These are phyloP conservation scores for Lasiodiplodia citricola DNA, from an alignment of 2,329 filamentous ascomycete species.

Conservation along the genomic window DNA sequence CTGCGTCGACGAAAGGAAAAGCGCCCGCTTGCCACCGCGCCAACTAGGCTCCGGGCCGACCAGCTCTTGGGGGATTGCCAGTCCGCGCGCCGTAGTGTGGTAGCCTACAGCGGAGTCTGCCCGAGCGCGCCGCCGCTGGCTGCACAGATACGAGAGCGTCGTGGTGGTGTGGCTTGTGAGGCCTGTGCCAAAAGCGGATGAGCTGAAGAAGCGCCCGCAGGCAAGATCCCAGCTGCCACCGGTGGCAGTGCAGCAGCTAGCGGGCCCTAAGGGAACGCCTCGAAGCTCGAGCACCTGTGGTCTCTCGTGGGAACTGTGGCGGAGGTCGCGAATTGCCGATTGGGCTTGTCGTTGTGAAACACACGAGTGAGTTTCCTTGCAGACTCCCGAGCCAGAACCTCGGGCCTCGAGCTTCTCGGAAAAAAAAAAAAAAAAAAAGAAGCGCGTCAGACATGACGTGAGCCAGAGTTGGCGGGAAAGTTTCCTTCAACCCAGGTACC, in stretches of 20 bases:
- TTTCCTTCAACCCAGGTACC: background rate
- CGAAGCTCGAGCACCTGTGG: background rate
- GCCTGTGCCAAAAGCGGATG: background rate
- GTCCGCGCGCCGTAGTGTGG: conserved; percentile 10
- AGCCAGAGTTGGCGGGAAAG: background rate
- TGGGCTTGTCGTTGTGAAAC: conserved; percentile 8
- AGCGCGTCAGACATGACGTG: conserved; percentile 14
- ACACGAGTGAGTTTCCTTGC: conserved; percentile 1
- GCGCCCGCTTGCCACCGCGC: conserved; percentile 21
- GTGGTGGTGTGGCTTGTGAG: conserved; percentile 15
- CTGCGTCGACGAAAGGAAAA: background rate
- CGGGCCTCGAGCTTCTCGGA: conserved; percentile 4
- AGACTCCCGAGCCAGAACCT: background rate
- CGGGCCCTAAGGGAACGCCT: background rate
- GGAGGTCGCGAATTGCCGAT: background rate
- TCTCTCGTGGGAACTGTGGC: background rate
- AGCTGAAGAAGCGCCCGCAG: background rate
- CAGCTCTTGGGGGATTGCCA: conserved; percentile 23
- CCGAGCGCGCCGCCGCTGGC: conserved; percentile 4
- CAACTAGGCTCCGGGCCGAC: conserved; percentile 15
- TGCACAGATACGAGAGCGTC: conserved; percentile 8
- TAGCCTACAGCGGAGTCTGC: background rate
- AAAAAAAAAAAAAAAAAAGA: background rate
- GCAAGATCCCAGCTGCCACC: conserved; percentile 4
- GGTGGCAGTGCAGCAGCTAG: conserved; percentile 19